Evolutionary conservation across 768 basidiomycete species (phyloP), one percentile per base, ranked within the genome.

Genomic region (Podaxis carcinomalis): DNA sequence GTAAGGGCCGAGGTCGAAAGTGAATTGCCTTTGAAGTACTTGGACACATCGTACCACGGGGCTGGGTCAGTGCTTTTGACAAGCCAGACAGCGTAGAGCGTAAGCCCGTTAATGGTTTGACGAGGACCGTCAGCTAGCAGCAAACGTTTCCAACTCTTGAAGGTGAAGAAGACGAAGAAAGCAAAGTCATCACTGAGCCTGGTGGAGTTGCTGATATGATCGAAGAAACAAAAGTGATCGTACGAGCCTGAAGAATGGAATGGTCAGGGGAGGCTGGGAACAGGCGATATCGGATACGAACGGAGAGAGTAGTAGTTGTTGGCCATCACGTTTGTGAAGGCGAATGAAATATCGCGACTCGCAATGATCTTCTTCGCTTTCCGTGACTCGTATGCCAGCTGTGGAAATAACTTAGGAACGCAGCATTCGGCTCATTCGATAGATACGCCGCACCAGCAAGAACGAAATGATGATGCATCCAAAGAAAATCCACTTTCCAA

Each of bases 401-500:
- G 63, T 44, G 35, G 51, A 51, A 63, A 21, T 3, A 37, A 49
- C 4, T 23, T 58, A 23, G 39, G 37, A 5, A 50, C 11, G 9
- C 27, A 25, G 16, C 14, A 58, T 10, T 9, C 13, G 27, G 2
- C 3, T 36, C 42, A 10, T 21, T 14, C 11, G 13, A 23, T 28
- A 19, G 9, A 50, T 25, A 78, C 3, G 37, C 16, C 90, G 64
- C 69, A 93, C 94, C 72, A 99, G 77, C 28, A 99, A 80, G 78
- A 98, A 98, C n/a, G 93, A 94, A 73, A 97, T 92, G 67, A 97
- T 90, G 83, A 99, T 98, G 75, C 96, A 98, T 50, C 93, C 94
- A 19, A 97, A 90, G 77, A 98, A 98, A 63, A 99, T 79, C 94
- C 94, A 98, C 74, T 95, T 92, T 55, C 93, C 95, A 57, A 92